Conservation (phyloP, 257 asterid species). For the Ilex asprella region DNA sequence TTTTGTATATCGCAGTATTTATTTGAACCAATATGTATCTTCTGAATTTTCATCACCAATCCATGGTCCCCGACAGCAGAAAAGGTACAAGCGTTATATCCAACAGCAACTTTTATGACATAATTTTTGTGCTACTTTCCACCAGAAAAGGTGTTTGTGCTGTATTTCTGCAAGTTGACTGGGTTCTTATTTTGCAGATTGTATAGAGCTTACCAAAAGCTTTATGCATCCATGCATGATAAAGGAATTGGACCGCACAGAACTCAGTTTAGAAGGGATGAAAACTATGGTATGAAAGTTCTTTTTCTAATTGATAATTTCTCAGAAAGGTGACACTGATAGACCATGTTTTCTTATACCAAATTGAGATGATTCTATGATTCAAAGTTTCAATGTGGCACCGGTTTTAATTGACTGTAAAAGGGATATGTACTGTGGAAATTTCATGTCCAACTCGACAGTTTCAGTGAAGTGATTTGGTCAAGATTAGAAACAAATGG, state of each 20-base stretch:
- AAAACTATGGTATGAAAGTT: slow-evolving; percentile 56
- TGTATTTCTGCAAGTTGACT: neutral
- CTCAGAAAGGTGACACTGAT: too few relatives aligned
- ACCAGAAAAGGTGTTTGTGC: neutral
- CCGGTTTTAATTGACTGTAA: too few relatives aligned
- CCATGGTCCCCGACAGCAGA: slow-evolving; percentile 68
- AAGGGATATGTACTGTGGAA: too few relatives aligned
- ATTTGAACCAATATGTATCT: slow-evolving; percentile 82
- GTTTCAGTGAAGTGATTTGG: too few relatives aligned
- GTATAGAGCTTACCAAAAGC: slow-evolving; percentile 75
- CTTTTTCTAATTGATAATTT: too few relatives aligned
- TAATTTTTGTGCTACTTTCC: neutral
- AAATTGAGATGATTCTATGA: too few relatives aligned
- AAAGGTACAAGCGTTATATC: slow-evolving; percentile 43
- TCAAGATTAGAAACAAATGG: too few relatives aligned
- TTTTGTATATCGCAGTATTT: slow-evolving; percentile 80
- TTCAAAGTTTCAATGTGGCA: too few relatives aligned
- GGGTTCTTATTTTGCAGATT: slow-evolving; percentile 42
- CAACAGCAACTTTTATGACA: slow-evolving; percentile 7
- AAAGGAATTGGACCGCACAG: slow-evolving; percentile 79
- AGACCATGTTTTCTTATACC: too few relatives aligned
- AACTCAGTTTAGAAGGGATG: slow-evolving; percentile 95
- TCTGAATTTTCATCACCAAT: slow-evolving; percentile 90
- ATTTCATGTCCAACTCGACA: too few relatives aligned
- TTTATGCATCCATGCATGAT: slow-evolving; percentile 82